phyloP scores from a whole-genome alignment of 2,329 filamentous ascomycete genomes.

The Beauveria australis region DNA sequence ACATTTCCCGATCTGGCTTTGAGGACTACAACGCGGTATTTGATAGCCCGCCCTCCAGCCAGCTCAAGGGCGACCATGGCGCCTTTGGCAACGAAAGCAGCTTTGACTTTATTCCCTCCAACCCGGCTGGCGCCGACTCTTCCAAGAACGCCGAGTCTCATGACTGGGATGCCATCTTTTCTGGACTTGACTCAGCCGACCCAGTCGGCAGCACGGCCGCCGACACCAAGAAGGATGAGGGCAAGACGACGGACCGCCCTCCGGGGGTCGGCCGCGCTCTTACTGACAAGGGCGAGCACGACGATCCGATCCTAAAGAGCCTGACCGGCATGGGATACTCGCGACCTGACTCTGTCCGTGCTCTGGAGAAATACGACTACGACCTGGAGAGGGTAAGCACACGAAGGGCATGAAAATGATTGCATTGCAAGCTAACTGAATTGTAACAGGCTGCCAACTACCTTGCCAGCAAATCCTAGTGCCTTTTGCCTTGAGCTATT shows the following conservation, averaged over 20 bases:
- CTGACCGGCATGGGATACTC: slow-evolving; percentile 85
- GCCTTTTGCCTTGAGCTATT: no score
- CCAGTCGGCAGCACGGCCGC: slow-evolving; percentile 23
- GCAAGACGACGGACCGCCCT: slow-evolving; percentile 18
- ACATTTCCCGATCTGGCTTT: slow-evolving; percentile 59
- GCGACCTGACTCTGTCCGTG: slow-evolving; percentile 62
- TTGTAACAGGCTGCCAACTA: slow-evolving; percentile 42
- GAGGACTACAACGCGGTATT: slow-evolving; percentile 79
- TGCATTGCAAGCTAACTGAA: neutral
- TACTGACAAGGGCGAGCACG: slow-evolving; percentile 67
- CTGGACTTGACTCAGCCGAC: slow-evolving; percentile 57
- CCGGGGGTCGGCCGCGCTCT: slow-evolving; percentile 53
- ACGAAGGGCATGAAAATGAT: slow-evolving; percentile 17
- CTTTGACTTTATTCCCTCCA: slow-evolving; percentile 48
- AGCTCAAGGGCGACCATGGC: slow-evolving; percentile 44
- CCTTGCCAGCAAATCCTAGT: slow-evolving; percentile 45
- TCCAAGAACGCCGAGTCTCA: slow-evolving; percentile 45
- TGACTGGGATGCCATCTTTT: slow-evolving; percentile 95
- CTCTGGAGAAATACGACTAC: slow-evolving; percentile 92
- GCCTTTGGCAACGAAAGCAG: slow-evolving; percentile 47
- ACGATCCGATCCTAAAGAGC: slow-evolving; percentile 86
- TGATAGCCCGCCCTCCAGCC: slow-evolving; percentile 57
- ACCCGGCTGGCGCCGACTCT: slow-evolving; percentile 22
- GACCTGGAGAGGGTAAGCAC: slow-evolving; percentile 75
- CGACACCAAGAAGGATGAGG: slow-evolving; percentile 7